Conservation (phyloP, 345 rosid species). For the Pugionium dolabratum region DNA sequence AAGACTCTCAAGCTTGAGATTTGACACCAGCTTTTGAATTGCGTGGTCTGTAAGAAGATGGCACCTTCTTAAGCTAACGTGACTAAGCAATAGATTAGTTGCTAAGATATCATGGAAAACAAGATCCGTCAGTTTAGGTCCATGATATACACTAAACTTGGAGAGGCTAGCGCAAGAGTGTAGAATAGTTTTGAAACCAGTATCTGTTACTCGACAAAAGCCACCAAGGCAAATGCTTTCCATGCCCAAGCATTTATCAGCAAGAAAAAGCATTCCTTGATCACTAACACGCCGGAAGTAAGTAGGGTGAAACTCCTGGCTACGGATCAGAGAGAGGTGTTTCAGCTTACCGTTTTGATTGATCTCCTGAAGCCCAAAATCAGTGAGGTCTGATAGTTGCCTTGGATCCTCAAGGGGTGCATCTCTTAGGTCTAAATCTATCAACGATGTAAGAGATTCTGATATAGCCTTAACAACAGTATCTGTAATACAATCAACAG, state of each 20-base stretch:
- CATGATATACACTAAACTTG: slow-evolving; percentile 76
- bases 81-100: slow-evolving; percentile 70
- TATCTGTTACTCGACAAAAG: slow-evolving; percentile 84
- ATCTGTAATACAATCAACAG: slow-evolving; percentile 79
- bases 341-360: slow-evolving; percentile 73
- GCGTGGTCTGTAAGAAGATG: slow-evolving; percentile 75
- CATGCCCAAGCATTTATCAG: slow-evolving; percentile 75
- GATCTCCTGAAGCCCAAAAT: slow-evolving; percentile 79
- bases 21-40: slow-evolving; percentile 57
- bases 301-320: slow-evolving; percentile 70
- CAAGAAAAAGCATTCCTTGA: slow-evolving; percentile 89
- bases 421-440: slow-evolving; percentile 88
- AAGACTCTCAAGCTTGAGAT: slow-evolving; percentile 56
- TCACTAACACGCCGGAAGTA: slow-evolving; percentile 83
- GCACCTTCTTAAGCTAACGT: slow-evolving; percentile 87
- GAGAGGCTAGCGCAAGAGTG: slow-evolving; percentile 79
- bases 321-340: slow-evolving; percentile 77
- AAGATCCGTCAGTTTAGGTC: slow-evolving; percentile 73
- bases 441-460: slow-evolving; percentile 56
- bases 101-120: slow-evolving; percentile 90
- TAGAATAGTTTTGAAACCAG: slow-evolving; percentile 79
- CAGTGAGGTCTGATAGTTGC: slow-evolving; percentile 70
- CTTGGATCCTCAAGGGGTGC: slow-evolving; percentile 74
- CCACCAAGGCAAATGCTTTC: slow-evolving; percentile 89
- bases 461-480: slow-evolving; percentile 72